phyloP scores from a whole-genome alignment of 83 land plant species.

The Thuja plicata region DNA sequence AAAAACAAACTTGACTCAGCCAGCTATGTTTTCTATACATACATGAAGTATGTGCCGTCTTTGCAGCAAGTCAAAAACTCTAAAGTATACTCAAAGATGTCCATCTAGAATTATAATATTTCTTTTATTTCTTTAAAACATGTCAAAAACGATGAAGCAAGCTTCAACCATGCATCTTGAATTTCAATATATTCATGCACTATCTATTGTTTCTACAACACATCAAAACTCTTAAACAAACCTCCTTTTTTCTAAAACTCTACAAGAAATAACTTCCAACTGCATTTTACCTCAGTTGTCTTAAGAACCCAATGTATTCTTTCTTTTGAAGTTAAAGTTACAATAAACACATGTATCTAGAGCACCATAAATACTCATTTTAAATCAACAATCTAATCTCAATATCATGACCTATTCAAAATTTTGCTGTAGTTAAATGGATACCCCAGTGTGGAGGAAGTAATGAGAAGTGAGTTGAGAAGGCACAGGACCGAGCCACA shows the following conservation, averaged over 20 bases:
- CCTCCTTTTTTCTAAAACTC: not conserved
- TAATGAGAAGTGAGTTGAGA: conserved; percentile 35
- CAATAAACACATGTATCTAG: not conserved
- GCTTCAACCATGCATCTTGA: not conserved
- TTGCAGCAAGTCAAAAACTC: not conserved
- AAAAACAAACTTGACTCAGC: not conserved
- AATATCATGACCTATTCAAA: not conserved
- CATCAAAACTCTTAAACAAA: too few species aligned
- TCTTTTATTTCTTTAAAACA: not conserved
- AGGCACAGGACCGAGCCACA: conserved; percentile 38
- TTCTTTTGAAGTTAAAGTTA: not conserved
- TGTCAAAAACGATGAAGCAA: not conserved
- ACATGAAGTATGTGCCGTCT: not conserved
- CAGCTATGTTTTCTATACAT: not conserved
- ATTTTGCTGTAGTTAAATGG: conserved; percentile 21
- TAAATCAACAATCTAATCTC: not conserved
- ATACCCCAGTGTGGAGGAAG: conserved; percentile 31
- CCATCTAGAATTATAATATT: not conserved
- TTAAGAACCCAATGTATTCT: not conserved
- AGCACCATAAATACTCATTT: not conserved
- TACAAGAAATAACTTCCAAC: too few species aligned
- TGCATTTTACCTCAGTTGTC: not conserved
- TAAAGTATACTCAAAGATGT: not conserved
- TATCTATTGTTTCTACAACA: not conserved
- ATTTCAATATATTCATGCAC: not conserved